phyloP scores from a whole-genome alignment of 768 basidiomycete species.

The Russula brevipes region DNA sequence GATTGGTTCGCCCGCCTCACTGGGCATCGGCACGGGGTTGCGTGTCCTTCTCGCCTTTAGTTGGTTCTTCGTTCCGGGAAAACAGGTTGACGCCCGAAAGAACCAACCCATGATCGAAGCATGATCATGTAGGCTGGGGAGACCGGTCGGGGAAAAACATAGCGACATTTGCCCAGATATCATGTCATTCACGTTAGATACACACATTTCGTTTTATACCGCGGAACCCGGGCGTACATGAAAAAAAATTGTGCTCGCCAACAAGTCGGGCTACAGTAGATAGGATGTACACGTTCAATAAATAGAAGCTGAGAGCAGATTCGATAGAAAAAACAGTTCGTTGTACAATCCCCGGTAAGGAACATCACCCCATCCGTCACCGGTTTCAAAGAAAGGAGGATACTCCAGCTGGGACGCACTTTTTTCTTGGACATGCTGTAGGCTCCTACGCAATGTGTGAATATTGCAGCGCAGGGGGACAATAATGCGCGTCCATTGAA shows the following conservation, averaged over 20 bases:
- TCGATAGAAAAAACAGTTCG: not conserved
- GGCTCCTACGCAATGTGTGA: constrained; percentile 35
- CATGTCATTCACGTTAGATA: not conserved
- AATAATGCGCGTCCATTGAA: constrained; percentile 38
- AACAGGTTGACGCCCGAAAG: constrained; percentile 21
- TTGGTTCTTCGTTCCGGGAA: constrained; percentile 62
- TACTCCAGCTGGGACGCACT: constrained; percentile 35
- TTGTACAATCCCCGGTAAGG: constrained; percentile 39
- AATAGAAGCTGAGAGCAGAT: not conserved
- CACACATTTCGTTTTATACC: not conserved
- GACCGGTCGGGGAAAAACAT: not conserved
- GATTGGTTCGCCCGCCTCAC: constrained; percentile 55
- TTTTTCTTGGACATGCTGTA: constrained; percentile 37
- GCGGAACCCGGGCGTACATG: not conserved
- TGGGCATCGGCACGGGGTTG: constrained; percentile 63
- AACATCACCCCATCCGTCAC: constrained; percentile 33
- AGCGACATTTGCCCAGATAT: not conserved
- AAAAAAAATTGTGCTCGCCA: not conserved
- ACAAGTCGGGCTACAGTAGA: not conserved
- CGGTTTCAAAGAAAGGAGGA: constrained; percentile 28
- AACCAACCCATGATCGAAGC: not conserved
- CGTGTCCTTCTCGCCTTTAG: constrained; percentile 54
- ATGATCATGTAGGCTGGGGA: too few relatives aligned
- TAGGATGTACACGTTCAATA: not conserved
- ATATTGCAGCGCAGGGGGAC: constrained; percentile 35